Percentiles rank a stretch among this genome's conserved stretches.
These are phyloP conservation scores for Begonia fuchsioides DNA, from an alignment of 306 rosid genomes.

Conservation along the genomic window DNA sequence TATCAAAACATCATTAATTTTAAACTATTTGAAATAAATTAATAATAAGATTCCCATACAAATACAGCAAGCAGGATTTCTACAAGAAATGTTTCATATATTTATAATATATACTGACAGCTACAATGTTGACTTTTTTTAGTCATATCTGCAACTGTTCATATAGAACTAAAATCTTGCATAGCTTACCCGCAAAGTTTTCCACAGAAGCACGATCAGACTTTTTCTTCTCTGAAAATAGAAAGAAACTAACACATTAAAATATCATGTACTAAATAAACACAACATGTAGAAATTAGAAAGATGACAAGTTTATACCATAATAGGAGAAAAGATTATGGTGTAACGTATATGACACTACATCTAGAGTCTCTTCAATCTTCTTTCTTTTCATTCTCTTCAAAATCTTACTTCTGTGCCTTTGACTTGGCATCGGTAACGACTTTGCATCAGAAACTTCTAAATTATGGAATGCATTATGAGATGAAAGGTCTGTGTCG, in stretches of 20 bases:
- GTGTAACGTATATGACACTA: conserved; percentile 51
- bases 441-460: conserved; percentile 57
- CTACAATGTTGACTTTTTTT: too few relatives aligned
- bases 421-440: conserved; percentile 36
- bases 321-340: conserved; percentile 66
- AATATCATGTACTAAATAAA: too few relatives aligned
- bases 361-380: conserved; percentile 54
- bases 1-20: too few relatives aligned
- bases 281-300: too few relatives aligned
- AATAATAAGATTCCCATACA: too few relatives aligned
- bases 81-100: too few relatives aligned
- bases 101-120: too few relatives aligned
- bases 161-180: conserved; percentile 18
- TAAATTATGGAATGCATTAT: conserved; percentile 19
- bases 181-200: conserved; percentile 44
- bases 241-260: conserved; percentile 2
- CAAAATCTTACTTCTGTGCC: conserved; percentile 21
- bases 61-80: too few relatives aligned
- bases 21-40: too few relatives aligned
- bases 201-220: conserved; percentile 30
- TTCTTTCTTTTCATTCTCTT: conserved; percentile 69
- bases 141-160: too few relatives aligned
- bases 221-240: conserved; percentile 56
- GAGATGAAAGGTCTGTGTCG: conserved; percentile 36
- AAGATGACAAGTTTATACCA: conserved; percentile 30